Base-by-base conservation (phyloP, 805 yeast species). In the Lipomyces lipofer region DNA sequence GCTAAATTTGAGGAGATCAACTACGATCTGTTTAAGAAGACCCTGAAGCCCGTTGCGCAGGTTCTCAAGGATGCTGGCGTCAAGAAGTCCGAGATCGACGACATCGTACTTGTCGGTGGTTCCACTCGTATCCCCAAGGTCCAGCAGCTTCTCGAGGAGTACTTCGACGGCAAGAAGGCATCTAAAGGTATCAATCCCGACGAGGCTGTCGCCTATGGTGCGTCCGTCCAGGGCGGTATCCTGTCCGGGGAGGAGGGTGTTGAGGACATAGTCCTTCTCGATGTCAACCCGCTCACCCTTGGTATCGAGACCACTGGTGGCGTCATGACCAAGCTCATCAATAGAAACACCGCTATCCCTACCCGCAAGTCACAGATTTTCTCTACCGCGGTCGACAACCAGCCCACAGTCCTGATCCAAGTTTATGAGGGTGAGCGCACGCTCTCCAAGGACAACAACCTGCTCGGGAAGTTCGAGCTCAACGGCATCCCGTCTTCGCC, bases 241-340 rank as follows among this genome's bases (percentile, higher is more conserved):
- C 78, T 92, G 63, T 84, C 95, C 52, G 98, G 98, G 74, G 97
- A 91, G 75, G 90, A 86, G 68, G 94, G 95, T 73, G 94, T 84
- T 61, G 95, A 86, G 67, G 94, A 86, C 70, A 84, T 86, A 66
- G 92, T 92, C 62, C 81, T 91, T 70, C 83, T 92, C 72, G 98
- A 91, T 82, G 97, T 91, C 74, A 94, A 97, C 71, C 97, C 98
- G 76, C 82, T 91, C 72, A 90, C 97, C 53, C 76, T 91, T 68
- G 98, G 98, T 84, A 90, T 91, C 76, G 97, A 91, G 80, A 91
- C 97, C 66, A 96, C 97, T 68, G 97, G 98, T 80, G 97, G 97
- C 83, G 91, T 90, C 77, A 90, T 91, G 96, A 91, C 97, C 74
- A 89, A 89, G 79, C 84, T 91, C 77, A 91, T 92, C 70, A 96